Evolutionary conservation across 2,329 filamentous ascomycete species (phyloP).

Genomic region (Kalmusia sp.): DNA sequence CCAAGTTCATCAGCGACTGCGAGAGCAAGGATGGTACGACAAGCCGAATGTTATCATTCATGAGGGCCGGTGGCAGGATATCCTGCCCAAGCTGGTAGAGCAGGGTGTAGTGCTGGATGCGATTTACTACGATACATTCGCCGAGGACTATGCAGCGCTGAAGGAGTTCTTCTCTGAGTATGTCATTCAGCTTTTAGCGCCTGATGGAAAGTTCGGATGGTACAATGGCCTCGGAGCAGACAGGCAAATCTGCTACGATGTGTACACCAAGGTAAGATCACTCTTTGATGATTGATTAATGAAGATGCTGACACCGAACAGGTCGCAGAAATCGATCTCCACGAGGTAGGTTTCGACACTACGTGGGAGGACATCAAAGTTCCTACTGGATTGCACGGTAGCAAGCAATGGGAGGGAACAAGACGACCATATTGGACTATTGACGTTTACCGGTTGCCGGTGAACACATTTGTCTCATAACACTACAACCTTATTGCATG

Average conservation of each 20-base stretch:
- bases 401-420: slow-evolving; percentile 44
- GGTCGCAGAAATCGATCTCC: slow-evolving; percentile 46
- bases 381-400: slow-evolving; percentile 40
- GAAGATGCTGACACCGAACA: slow-evolving; percentile 15
- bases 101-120: slow-evolving; percentile 78
- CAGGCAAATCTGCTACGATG: slow-evolving; percentile 48
- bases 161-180: slow-evolving; percentile 48
- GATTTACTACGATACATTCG: slow-evolving; percentile 55
- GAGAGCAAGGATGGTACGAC: slow-evolving; percentile 72
- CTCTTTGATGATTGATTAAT: background rate
- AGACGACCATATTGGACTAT: slow-evolving; percentile 47
- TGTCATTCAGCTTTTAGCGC: slow-evolving; percentile 41
- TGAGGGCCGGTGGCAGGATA: slow-evolving; percentile 80
- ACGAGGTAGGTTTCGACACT: slow-evolving; percentile 46
- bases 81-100: slow-evolving; percentile 72
- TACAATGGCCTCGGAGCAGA: slow-evolving; percentile 48
- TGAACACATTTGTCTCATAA: slow-evolving; percentile 45
- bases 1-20: slow-evolving; percentile 73
- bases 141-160: slow-evolving; percentile 46
- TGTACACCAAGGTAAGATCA: slow-evolving; percentile 44
- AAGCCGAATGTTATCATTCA: slow-evolving; percentile 67
- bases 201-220: slow-evolving; percentile 45
- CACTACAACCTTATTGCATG: too few species aligned
- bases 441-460: slow-evolving; percentile 42
- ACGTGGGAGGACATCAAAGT: slow-evolving; percentile 46